Base-by-base conservation (phyloP, 768 basidiomycete species). In the Lentinula boryana region DNA sequence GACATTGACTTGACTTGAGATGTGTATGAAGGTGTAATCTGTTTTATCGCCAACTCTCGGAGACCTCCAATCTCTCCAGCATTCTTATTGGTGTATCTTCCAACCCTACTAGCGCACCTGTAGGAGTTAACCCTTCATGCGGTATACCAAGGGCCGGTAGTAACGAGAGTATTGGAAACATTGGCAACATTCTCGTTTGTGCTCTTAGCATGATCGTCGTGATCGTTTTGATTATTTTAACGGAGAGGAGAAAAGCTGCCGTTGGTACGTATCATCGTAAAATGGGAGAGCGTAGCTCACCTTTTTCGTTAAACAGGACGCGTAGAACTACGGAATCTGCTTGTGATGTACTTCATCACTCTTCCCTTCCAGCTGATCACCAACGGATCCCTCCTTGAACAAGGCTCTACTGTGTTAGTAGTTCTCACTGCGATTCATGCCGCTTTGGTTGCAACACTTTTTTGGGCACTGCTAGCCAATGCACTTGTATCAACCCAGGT, bases 111-210 rank as follows among this genome's bases (percentile, higher is more conserved):
- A 72, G 79, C 1, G 91, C 92, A 2, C 91, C 92, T 1, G 84
- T 94, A 33, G 95, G 96, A 35, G 76, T 98, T 50, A 88, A 93
- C 68, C 85, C 91, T 3, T 70, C 72, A 38, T 98, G 95, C 71
- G 89, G 87, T 58, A 94, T 94, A 63, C 81, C 81, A 4, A 78
- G 84, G 46, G 77, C 85, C 38, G 84, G 82, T 53, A 71, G 76
- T 23, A 72, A 82, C 31, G 82, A 84, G 23, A 83, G 84, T 4
- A 72, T 93, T 6, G 92, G 89, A 64, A 92, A 94, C 77, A 83
- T 91, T 63, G 94, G 93, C 62, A 91, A 97, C 70, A 86, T 95
- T 68, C 78, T 93, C 63, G 80, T 83, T 4, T 96, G 92, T 66
- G 87, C 79, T 18, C 68, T 93, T 54, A 88, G 88, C 67, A 73